A percentile compares a stretch with the other conserved stretches of the same genome.
phyloP scores from a whole-genome alignment of 2,329 filamentous ascomycete species.

The Fusarium abutilonis region DNA sequence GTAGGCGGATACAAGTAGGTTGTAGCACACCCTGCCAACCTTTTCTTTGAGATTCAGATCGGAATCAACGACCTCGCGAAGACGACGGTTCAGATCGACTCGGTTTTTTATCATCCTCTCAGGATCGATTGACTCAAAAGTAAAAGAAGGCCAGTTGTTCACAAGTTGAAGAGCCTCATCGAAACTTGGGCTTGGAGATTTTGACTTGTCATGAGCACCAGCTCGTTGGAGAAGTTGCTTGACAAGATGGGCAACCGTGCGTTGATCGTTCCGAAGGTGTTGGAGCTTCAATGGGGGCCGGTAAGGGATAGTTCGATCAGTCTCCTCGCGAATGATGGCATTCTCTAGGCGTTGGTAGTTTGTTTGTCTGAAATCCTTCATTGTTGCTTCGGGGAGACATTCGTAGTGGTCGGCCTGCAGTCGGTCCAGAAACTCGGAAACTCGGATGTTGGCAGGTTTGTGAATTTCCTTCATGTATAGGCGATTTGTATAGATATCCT shows the following conservation, averaged over 20 bases:
- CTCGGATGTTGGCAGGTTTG: constrained; percentile 44
- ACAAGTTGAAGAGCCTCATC: constrained; percentile 45
- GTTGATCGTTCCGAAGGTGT: constrained; percentile 46
- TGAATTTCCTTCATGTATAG: constrained; percentile 52
- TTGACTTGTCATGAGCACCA: constrained; percentile 35
- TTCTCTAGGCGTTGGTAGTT: constrained; percentile 48
- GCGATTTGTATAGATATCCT: constrained; percentile 46
- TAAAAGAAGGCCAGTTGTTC: constrained; percentile 33
- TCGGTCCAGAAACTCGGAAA: constrained; percentile 43
- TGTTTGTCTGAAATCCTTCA: constrained; percentile 37
- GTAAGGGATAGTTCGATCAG: constrained; percentile 24
- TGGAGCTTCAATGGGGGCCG: constrained; percentile 40
- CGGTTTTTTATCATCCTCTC: constrained; percentile 42
- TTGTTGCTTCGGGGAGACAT: constrained; percentile 35
- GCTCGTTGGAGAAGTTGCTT: constrained; percentile 47
- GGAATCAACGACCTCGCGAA: constrained; percentile 46
- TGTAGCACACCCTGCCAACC: constrained; percentile 65
- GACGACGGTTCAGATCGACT: constrained; percentile 43
- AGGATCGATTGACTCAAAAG: constrained; percentile 46
- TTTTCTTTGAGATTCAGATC: constrained; percentile 47
- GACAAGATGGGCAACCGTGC: constrained; percentile 45
- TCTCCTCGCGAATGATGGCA: constrained; percentile 46
- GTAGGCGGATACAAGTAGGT: constrained; percentile 69
- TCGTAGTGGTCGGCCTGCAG: constrained; percentile 47
- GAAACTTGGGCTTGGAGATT: constrained; percentile 43